These are phyloP conservation scores for Gastrolobium bilobum DNA, from an alignment of 306 rosid species.

Conservation along the genomic window DNA sequence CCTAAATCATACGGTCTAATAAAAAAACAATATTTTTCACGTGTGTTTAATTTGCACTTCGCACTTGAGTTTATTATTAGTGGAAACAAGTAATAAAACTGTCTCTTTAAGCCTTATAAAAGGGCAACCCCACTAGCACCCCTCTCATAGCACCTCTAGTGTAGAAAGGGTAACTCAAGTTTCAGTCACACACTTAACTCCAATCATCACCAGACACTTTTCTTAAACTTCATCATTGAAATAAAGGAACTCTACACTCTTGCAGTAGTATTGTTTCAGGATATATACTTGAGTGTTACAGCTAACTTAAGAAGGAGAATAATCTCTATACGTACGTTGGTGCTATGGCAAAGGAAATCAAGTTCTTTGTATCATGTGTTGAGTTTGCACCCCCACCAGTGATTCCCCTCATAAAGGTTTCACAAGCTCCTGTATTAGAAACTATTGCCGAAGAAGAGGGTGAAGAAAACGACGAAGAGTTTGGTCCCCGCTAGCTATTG, in stretches of 20 bases:
- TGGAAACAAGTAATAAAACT: neutral
- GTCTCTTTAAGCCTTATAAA: slow-evolving; percentile 40
- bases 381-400: slow-evolving; percentile 68
- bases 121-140: slow-evolving; percentile 14
- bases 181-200: neutral
- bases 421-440: slow-evolving; percentile 61
- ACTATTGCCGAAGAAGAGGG: slow-evolving; percentile 71
- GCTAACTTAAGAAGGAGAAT: neutral
- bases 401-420: slow-evolving; percentile 52
- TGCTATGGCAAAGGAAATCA: slow-evolving; percentile 59
- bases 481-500: slow-evolving; percentile 11
- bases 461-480: slow-evolving; percentile 41
- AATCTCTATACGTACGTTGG: neutral
- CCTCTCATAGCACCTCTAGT: slow-evolving; percentile 20
- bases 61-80: neutral
- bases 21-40: slow-evolving; percentile 27
- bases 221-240: neutral
- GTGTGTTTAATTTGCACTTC: neutral
- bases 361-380: slow-evolving; percentile 51
- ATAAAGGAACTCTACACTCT: slow-evolving; percentile 1
- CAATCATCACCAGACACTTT: neutral
- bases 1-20: too few relatives aligned
- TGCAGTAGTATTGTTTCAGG: neutral
- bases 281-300: neutral
- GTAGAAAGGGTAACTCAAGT: neutral